Conservation (phyloP, 139 green algal species). For the Auxenochlorella pyrenoidosa region DNA sequence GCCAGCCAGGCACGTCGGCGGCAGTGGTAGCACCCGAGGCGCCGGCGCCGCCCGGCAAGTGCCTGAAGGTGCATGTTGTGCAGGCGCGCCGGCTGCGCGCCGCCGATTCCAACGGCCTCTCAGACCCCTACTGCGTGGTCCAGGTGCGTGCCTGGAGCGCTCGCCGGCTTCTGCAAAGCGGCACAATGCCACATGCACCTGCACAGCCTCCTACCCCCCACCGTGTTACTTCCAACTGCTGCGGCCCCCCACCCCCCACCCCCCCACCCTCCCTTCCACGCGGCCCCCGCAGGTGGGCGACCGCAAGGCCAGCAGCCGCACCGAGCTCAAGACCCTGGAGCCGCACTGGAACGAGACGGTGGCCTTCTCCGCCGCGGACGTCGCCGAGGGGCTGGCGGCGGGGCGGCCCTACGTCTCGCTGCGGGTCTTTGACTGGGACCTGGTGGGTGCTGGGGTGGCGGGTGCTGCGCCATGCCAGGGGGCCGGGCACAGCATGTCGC, state of each 20-base stretch:
- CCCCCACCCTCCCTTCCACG: background rate
- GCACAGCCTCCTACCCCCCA: no score
- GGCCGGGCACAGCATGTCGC: no score
- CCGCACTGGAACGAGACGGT: slow-evolving; percentile 49
- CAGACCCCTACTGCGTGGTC: slow-evolving; percentile 49
- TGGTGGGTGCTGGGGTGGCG: background rate
- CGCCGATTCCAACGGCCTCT: slow-evolving; percentile 38
- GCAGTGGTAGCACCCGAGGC: background rate
- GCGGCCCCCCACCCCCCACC: no score
- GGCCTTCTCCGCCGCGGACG: background rate
- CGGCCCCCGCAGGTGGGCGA: background rate
- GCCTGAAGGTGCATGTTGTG: slow-evolving; percentile 44
- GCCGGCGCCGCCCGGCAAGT: background rate
- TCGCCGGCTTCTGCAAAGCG: background rate
- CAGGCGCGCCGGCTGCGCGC: slow-evolving; percentile 23
- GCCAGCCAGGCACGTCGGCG: background rate
- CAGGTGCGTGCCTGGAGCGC: background rate
- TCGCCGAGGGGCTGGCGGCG: background rate
- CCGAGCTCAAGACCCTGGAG: slow-evolving; percentile 42
- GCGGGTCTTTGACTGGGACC: slow-evolving; percentile 46
- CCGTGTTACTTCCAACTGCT: no score
- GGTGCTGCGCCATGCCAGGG: no score
- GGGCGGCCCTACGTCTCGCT: slow-evolving; percentile 16
- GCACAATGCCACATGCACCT: background rate
- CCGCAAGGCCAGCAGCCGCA: slow-evolving; percentile 27